These are phyloP conservation scores for Camelina hispida DNA, from an alignment of 345 rosid genomes.

Conservation along the genomic window DNA sequence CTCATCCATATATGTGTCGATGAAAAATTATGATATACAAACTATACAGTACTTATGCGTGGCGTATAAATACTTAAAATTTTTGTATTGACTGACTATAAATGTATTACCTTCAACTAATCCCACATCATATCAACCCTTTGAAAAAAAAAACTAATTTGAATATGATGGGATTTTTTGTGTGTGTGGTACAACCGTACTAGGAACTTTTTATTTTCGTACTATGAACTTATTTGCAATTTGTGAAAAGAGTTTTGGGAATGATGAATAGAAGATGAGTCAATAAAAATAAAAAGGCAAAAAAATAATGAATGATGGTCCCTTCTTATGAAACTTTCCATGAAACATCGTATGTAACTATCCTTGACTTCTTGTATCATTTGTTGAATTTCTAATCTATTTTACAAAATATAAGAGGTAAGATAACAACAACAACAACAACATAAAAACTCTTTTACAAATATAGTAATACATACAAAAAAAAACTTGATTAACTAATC, in stretches of 20 bases:
- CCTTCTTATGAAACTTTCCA: slow-evolving; percentile 26
- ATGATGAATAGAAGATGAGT: slow-evolving; percentile 14
- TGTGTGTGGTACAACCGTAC: slow-evolving; percentile 17
- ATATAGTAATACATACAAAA: background rate
- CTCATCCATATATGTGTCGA: background rate
- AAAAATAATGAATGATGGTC: slow-evolving; percentile 20
- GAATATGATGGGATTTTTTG: too few species aligned
- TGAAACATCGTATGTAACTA: slow-evolving; percentile 42
- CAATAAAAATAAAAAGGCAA: background rate
- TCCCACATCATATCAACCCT: background rate
- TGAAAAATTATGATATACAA: background rate
- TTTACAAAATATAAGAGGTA: background rate
- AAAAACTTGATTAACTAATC: background rate
- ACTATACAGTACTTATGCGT: background rate
- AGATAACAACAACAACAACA: background rate
- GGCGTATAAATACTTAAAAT: background rate
- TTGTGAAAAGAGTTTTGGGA: slow-evolving; percentile 9
- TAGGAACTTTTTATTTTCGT: slow-evolving; percentile 13
- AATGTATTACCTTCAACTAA: too few species aligned
- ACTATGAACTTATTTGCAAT: slow-evolving; percentile 6
- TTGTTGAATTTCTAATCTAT: slow-evolving; percentile 10
- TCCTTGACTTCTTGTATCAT: slow-evolving; percentile 37
- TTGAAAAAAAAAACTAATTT: too few species aligned
- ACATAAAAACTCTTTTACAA: background rate
- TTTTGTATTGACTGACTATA: background rate